Base-by-base conservation (phyloP, 1,284 basidiomycete genomes). In the Moesziomyces aphidis region DNA sequence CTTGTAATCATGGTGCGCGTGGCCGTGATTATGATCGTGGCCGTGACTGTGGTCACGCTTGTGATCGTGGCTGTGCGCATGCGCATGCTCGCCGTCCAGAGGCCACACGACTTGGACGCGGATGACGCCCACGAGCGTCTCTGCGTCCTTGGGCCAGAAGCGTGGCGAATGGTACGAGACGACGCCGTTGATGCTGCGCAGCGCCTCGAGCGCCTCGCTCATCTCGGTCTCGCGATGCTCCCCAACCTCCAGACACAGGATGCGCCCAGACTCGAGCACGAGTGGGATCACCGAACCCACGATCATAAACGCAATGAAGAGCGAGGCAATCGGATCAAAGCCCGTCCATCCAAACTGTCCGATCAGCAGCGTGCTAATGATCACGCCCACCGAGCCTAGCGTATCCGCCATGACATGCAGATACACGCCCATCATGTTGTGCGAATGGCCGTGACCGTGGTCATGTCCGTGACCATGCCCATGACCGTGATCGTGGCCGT, bases 371-470 rank as follows among this genome's bases (percentile, higher is more conserved):
- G 97, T 99, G 23, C 95, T 98, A 57, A 98, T 89, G 82, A 99
- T 99, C 9, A 99, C 97, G n/a, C 97, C 97, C 21, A 99, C 95
- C 11, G 94, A 95, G 48, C 94, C 94, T 21, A 87, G 82, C 26
- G 86, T 87, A 57, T 87, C 87, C 21, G 87, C 87, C 83, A 87
- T 84, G 42, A 87, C 86, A 69, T 87, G 87, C 66, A 99, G 86
- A 85, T 99, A 99, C 15, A 99, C 95, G n/a, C 97, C 97, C 50
- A 95, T 92, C 97, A 99, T 99, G 85, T 99, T 99, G 86, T 99
- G 94, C 85, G 92, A 94, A 81, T 96, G 94, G 19, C 91, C 91
- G 80, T 81, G 83, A 4, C 71, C 77, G 31, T 84, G 81, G 39
- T 77, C 67, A 56, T 85, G 83, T 45, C 74, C 66, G 60, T 79